Evolutionary conservation across 345 rosid genomes (phyloP).

Genomic region (Abelmoschus esculentus): DNA sequence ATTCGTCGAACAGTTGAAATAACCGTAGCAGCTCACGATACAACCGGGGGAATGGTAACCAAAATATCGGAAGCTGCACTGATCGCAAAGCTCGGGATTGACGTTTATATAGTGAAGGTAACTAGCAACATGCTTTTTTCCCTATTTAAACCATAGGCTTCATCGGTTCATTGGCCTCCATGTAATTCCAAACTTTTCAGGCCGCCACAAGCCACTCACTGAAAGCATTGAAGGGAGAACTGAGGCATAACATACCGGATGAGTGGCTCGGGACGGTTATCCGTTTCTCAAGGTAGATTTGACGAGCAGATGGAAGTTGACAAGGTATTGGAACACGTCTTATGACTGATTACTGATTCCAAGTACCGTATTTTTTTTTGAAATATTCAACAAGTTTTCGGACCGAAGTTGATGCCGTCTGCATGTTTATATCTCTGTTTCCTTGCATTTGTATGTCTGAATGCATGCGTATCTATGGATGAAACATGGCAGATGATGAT

Average conservation of each 20-base stretch:
- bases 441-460: no score
- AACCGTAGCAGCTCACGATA: constrained; percentile 82
- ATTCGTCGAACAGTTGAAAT: constrained; percentile 46
- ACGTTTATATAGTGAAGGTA: constrained; percentile 88
- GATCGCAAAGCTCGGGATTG: constrained; percentile 83
- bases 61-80: constrained; percentile 86
- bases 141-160: not conserved
- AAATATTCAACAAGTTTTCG: not conserved
- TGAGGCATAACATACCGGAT: constrained; percentile 39
- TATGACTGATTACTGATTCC: not conserved
- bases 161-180: not conserved
- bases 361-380: not conserved
- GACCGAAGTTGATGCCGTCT: no score
- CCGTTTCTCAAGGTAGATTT: constrained; percentile 19
- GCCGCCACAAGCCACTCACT: constrained; percentile 70
- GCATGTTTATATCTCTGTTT: no score
- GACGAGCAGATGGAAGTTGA: not conserved
- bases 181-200: constrained; percentile 20
- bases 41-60: constrained; percentile 91
- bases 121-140: not conserved
- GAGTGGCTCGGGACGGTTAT: constrained; percentile 75
- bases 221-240: constrained; percentile 58
- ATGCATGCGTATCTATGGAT: no score
- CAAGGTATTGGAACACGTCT: not conserved
- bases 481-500: no score